Conservation (phyloP, 139 green algal genomes). For the Auxenochlorella pyrenoidosa region DNA sequence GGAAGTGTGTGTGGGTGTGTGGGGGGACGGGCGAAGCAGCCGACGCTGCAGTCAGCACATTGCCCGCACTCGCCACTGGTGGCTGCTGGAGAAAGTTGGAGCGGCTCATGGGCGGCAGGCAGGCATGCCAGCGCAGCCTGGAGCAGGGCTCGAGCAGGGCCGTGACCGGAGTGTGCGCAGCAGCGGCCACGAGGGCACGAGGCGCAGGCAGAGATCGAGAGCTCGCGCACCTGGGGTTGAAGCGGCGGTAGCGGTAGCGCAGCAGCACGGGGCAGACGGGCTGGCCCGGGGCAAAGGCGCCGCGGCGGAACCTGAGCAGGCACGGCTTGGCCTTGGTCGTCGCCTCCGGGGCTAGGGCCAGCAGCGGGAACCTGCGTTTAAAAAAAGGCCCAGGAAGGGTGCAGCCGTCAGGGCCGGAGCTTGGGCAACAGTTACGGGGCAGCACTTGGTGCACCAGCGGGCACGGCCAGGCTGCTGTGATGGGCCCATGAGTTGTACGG, state of each 20-base stretch:
- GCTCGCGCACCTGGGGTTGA: conserved; percentile 37
- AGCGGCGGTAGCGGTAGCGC: conserved; percentile 47
- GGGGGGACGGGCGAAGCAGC: no score
- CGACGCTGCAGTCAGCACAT: no score
- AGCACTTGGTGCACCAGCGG: no score
- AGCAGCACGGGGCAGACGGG: conserved; percentile 61
- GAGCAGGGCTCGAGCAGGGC: not conserved
- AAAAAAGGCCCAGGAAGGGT: not conserved
- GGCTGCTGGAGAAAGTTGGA: no score
- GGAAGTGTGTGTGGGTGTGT: not conserved
- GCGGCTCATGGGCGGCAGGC: no score
- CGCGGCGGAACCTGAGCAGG: conserved; percentile 59
- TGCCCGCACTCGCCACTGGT: no score
- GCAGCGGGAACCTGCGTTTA: conserved; percentile 47
- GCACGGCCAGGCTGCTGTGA: no score
- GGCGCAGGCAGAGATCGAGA: no score
- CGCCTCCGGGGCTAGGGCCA: conserved; percentile 58
- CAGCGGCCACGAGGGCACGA: not conserved
- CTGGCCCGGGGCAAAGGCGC: conserved; percentile 52
- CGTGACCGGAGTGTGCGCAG: not conserved
- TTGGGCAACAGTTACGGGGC: no score
- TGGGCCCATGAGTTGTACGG: no score
- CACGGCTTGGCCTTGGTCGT: conserved; percentile 59
- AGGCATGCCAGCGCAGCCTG: no score
- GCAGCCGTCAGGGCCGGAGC: no score